phyloP scores from a whole-genome alignment of 306 rosid genomes.

The Fragaria vesca region DNA sequence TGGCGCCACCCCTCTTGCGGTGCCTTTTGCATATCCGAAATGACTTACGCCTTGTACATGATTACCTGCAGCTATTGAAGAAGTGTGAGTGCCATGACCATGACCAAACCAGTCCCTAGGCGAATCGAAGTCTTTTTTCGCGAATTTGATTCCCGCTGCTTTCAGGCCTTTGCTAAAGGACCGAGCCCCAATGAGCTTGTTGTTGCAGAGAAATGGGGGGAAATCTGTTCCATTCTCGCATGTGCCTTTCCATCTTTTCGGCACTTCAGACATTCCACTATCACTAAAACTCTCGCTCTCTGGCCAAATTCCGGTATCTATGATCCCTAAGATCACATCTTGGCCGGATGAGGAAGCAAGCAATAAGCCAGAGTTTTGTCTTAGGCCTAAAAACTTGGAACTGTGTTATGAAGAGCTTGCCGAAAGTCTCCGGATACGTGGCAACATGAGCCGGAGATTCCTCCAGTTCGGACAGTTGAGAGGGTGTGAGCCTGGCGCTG shows the following conservation, averaged over 20 bases:
- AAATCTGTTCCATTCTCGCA: constrained; percentile 18
- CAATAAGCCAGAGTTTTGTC: constrained; percentile 9
- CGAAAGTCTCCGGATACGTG: neutral
- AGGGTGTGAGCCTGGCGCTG: constrained; percentile 10
- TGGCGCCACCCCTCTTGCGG: constrained; percentile 21
- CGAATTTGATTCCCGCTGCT: neutral
- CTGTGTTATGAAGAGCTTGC: constrained; percentile 15
- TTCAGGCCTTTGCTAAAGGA: constrained; percentile 1
- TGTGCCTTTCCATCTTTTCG: constrained; percentile 24
- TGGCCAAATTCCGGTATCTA: constrained; percentile 25
- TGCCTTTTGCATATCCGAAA: constrained; percentile 24
- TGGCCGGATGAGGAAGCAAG: constrained; percentile 21
- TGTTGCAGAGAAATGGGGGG: constrained; percentile 22
- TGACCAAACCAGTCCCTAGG: neutral
- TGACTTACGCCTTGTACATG: neutral
- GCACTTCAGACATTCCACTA: constrained; percentile 14
- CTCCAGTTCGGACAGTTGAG: neutral
- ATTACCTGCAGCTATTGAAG: constrained; percentile 21
- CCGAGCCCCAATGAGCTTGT: constrained; percentile 28
- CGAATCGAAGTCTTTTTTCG: neutral
- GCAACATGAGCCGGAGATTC: constrained; percentile 3
- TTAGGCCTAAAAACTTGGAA: constrained; percentile 15
- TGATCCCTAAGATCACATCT: constrained; percentile 16
- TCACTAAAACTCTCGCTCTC: constrained; percentile 40
- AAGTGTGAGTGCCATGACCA: constrained; percentile 25